Percentiles rank a stretch among this genome's conserved stretches.
Conservation (phyloP, 2,329 filamentous ascomycete genomes). For the Neopestalotiopsis clavispora region DNA sequence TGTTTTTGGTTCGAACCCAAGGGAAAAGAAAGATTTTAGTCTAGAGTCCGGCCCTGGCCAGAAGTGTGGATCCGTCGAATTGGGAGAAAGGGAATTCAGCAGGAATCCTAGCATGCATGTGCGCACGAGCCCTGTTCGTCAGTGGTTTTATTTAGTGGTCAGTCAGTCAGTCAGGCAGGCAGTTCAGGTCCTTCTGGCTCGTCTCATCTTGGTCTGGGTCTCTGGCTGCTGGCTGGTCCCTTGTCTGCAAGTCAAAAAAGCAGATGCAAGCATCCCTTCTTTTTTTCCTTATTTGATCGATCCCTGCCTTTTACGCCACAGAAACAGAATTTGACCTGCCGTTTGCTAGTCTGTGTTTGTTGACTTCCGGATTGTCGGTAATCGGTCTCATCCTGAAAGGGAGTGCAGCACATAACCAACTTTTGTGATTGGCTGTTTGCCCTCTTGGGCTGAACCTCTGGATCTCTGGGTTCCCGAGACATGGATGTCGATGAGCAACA, state of each 20-base stretch:
- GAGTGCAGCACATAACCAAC: neutral
- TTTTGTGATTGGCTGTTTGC: neutral
- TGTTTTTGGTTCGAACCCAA: constrained; percentile 6
- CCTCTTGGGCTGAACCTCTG: neutral
- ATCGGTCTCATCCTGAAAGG: neutral
- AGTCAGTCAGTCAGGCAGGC: neutral
- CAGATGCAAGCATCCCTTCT: neutral
- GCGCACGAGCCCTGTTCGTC: neutral
- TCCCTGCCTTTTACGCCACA: neutral
- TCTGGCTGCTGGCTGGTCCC: neutral
- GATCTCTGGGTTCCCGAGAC: neutral
- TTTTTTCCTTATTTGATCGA: neutral
- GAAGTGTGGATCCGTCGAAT: neutral
- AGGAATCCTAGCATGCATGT: neutral
- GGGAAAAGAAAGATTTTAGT: constrained; percentile 12
- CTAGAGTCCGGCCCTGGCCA: constrained; percentile 8
- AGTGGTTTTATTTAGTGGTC: too few relatives aligned
- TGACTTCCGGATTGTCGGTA: neutral
- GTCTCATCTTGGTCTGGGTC: too few relatives aligned
- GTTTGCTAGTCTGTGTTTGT: neutral
- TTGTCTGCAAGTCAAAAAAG: neutral
- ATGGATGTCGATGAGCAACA: neutral
- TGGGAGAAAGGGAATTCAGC: neutral
- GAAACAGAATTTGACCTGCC: neutral
- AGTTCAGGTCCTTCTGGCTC: too few relatives aligned